Conservation (phyloP, 2,329 filamentous ascomycete species). For the Fusarium drepaniforme region DNA sequence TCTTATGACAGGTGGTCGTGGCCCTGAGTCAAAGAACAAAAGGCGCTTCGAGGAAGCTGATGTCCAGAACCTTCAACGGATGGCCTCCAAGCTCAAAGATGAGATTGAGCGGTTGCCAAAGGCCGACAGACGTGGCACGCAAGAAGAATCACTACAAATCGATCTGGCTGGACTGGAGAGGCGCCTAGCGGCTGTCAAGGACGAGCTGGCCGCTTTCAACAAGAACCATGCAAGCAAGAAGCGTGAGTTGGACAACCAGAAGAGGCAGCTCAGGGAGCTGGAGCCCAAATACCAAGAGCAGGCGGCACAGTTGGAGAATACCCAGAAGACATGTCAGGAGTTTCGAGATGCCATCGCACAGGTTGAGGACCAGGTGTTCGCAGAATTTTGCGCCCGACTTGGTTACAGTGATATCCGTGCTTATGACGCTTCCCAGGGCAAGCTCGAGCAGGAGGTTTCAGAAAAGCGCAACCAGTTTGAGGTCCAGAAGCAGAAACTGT, state of each 20-base stretch:
- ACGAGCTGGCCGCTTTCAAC: constrained; percentile 82
- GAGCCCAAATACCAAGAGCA: constrained; percentile 84
- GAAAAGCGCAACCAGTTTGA: constrained; percentile 90
- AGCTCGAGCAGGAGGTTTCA: constrained; percentile 88
- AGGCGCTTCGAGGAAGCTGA: constrained; percentile 92
- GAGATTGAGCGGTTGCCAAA: constrained; percentile 86
- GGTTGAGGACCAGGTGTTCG: constrained; percentile 91
- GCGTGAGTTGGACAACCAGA: constrained; percentile 81
- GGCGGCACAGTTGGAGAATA: constrained; percentile 73
- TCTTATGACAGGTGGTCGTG: constrained; percentile 94
- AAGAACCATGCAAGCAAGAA: constrained; percentile 88
- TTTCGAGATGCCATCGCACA: constrained; percentile 75
- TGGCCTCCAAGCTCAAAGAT: constrained; percentile 80
- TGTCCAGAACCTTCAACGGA: constrained; percentile 83
- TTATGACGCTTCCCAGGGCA: constrained; percentile 94
- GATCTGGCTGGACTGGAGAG: constrained; percentile 86
- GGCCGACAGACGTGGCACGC: constrained; percentile 77
- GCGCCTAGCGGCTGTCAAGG: constrained; percentile 76
- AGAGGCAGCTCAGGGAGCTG: constrained; percentile 79
- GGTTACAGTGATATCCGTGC: constrained; percentile 91
- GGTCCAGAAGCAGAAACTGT: constrained; percentile 82
- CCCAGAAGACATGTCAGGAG: constrained; percentile 62
- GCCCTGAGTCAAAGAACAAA: constrained; percentile 80
- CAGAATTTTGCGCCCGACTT: constrained; percentile 85
- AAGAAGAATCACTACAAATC: constrained; percentile 84